Percentiles rank a stretch among this genome's conserved stretches.
Evolutionary conservation across 2,329 filamentous ascomycete species (phyloP).

Genomic region (Teratosphaeriaceae sp.): DNA sequence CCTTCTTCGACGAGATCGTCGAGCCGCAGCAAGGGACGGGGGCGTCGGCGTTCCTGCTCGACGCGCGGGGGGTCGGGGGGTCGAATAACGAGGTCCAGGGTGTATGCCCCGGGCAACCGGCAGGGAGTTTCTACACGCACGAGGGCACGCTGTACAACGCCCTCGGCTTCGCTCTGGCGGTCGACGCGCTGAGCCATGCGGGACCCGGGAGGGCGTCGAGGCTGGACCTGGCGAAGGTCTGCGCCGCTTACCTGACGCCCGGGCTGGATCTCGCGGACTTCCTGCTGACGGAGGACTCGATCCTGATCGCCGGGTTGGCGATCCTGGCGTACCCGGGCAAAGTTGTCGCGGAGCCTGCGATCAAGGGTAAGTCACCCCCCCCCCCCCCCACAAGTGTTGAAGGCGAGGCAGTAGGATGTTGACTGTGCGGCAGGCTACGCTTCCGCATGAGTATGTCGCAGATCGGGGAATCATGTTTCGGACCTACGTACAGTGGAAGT

Average conservation of each 20-base stretch:
- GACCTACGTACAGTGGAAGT: too few relatives aligned
- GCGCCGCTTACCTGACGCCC: constrained; percentile 31
- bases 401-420: background rate
- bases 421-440: constrained; percentile 2
- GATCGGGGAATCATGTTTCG: too few relatives aligned
- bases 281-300: constrained; percentile 38
- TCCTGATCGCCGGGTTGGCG: constrained; percentile 34
- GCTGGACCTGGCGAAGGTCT: constrained; percentile 36
- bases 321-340: constrained; percentile 31
- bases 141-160: constrained; percentile 47
- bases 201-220: constrained; percentile 38
- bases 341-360: constrained; percentile 33
- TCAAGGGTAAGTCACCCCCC: constrained; percentile 29
- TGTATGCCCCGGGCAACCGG: constrained; percentile 35
- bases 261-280: constrained; percentile 40
- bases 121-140: constrained; percentile 44
- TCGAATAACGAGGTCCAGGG: constrained; percentile 44
- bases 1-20: constrained; percentile 45
- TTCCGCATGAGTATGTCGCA: too few relatives aligned
- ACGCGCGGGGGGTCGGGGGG: constrained; percentile 40
- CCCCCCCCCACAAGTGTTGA: too few relatives aligned
- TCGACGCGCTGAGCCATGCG: constrained; percentile 44
- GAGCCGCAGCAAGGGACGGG: constrained; percentile 41
- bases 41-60: constrained; percentile 43
- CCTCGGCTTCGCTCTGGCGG: constrained; percentile 37